Percentiles rank a stretch among this genome's conserved stretches.
These are phyloP conservation scores for Raffaelea albimanens DNA, from an alignment of 2,329 filamentous ascomycete species.

Conservation along the genomic window DNA sequence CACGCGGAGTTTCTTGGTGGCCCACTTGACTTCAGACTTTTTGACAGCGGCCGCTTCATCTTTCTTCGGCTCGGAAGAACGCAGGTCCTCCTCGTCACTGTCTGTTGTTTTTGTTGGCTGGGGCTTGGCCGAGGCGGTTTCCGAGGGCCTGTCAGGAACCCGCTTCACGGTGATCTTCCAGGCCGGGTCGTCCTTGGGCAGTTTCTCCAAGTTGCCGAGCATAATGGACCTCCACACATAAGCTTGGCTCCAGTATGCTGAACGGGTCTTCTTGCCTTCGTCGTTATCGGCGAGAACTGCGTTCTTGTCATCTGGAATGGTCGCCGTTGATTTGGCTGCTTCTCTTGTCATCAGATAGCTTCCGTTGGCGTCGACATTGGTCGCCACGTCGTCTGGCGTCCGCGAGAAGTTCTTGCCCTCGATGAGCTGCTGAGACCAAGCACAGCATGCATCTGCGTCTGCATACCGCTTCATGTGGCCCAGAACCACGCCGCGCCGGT, in stretches of 20 bases:
- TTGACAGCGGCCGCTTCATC: neutral
- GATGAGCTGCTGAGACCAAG: slow-evolving; percentile 39
- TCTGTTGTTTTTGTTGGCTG: no score
- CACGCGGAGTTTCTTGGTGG: slow-evolving; percentile 24
- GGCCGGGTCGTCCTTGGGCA: slow-evolving; percentile 33
- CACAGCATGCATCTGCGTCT: slow-evolving; percentile 64
- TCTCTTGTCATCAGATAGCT: slow-evolving; percentile 33
- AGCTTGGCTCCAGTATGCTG: slow-evolving; percentile 34
- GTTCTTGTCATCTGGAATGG: neutral
- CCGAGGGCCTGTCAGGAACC: slow-evolving; percentile 18
- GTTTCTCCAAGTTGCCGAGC: slow-evolving; percentile 32
- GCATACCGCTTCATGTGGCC: slow-evolving; percentile 62
- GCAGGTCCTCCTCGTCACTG: no score
- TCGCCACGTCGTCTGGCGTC: slow-evolving; percentile 26
- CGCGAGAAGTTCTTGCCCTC: slow-evolving; percentile 25
- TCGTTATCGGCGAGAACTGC: neutral
- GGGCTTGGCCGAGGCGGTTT: neutral
- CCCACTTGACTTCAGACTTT: neutral
- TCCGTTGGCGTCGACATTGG: slow-evolving; percentile 33
- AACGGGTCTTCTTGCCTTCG: slow-evolving; percentile 13
- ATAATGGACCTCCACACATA: slow-evolving; percentile 37
- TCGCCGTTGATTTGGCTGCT: slow-evolving; percentile 19
- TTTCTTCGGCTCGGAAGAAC: no score
- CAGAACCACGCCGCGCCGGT: slow-evolving; percentile 67
- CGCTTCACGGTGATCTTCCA: slow-evolving; percentile 33